Base-by-base conservation (phyloP, 371 early-diverging fungal species). In the Blakeslea trispora region DNA sequence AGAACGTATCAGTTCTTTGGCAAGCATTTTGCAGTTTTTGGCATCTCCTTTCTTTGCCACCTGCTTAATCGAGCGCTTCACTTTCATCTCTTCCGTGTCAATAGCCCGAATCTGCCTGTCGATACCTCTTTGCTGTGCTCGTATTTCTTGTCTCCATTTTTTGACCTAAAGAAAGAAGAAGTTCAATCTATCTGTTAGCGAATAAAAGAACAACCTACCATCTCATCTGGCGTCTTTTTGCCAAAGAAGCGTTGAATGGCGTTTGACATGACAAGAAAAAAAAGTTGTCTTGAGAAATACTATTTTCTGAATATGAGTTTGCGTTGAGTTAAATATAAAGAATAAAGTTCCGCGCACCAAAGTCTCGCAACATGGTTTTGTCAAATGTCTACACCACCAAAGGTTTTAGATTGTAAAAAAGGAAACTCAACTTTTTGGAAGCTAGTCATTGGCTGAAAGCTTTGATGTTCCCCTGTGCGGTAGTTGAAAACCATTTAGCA, bases 131-230 rank as follows among this genome's bases (percentile, higher is more conserved):
- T 94, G 89, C 59, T 96, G 94, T 8, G 72, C 66, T 34, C 92
- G 86, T 56, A 98, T 89, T 50, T 86, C 81, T 34, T 81, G 80
- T 49, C 91, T 84, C 97, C 96, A 98, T 79, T 96, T 95, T 56
- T 85, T 86, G 44, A 93, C 93, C 91, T 91, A 47, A 35, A 13
- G 41, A 32, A 22, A 23, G 37, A 21, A n/a, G 34, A 37, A 41
- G 31, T 53, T 28, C 46, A 47, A 19, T 23, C 8, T 50, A 11
- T 31, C 21, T 45, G 8, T 45, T 17, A 17, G 3, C 3, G 0
- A 7, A 28, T 15, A 10, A 8, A 18, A 19, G 11, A 9, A 15
- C 21, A 43, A 8, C 46, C 10, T 81, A 82, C 85, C 71, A 84
- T 66, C 52, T 84, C 85, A 48, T 84, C 85, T 49, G 85, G 83